A percentile compares a stretch with the other conserved stretches of the same genome.
phyloP scores from a whole-genome alignment of 106 monocot genomes.

The Dioscorea alata region DNA sequence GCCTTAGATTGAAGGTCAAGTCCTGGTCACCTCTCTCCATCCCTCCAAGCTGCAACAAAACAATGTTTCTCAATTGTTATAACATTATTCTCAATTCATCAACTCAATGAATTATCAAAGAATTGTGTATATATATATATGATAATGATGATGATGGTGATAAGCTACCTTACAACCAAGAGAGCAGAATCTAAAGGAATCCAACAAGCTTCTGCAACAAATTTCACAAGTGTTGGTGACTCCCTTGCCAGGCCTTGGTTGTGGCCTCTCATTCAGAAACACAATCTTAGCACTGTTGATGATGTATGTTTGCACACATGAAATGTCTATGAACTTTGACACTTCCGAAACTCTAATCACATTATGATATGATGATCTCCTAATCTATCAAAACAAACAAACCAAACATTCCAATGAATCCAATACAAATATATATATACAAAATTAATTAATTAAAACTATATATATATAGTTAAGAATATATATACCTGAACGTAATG shows the following conservation, averaged over 20 bases:
- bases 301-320: constrained; percentile 88
- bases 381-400: constrained; percentile 44
- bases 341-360: constrained; percentile 95
- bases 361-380: constrained; percentile 94
- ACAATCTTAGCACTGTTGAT: constrained; percentile 99
- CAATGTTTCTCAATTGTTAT: no score
- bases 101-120: no score
- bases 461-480: neutral
- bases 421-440: neutral
- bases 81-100: no score
- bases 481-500: constrained; percentile 68
- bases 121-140: no score
- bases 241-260: constrained; percentile 90
- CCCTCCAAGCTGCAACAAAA: constrained; percentile 53
- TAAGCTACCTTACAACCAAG: constrained; percentile 91
- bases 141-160: no score
- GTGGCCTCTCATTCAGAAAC: constrained; percentile 86
- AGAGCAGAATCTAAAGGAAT: constrained; percentile 93
- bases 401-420: neutral
- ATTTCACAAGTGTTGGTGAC: constrained; percentile 95
- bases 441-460: neutral
- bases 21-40: constrained; percentile 61
- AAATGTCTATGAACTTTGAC: constrained; percentile 91
- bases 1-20: constrained; percentile 51
- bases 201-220: constrained; percentile 75